Conservation (phyloP, 169 alveolate genomes). For the Plasmodium blacklocki region DNA sequence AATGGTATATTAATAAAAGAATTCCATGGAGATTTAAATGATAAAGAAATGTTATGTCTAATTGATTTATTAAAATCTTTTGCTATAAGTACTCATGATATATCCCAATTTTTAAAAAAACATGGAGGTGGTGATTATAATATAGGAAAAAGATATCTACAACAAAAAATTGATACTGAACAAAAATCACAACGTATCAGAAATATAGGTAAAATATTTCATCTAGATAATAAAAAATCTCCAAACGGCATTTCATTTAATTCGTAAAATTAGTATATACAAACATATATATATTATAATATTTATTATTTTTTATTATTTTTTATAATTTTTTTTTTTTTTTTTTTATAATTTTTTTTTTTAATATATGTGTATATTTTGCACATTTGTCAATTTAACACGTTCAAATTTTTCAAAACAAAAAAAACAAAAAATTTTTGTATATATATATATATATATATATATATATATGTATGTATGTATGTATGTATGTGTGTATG, state of each 20-base stretch:
- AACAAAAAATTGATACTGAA: slow-evolving; percentile 67
- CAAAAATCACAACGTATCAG: slow-evolving; percentile 68
- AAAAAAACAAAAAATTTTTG: not conserved
- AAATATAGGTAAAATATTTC: slow-evolving; percentile 66
- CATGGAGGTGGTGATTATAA: slow-evolving; percentile 88
- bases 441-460: not conserved
- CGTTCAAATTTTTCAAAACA: not conserved
- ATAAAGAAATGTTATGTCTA: slow-evolving; percentile 85
- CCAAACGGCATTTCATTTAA: slow-evolving; percentile 61
- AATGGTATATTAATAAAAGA: slow-evolving; percentile 86
- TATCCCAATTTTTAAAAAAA: slow-evolving; percentile 78
- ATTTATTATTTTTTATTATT: too few relatives aligned
- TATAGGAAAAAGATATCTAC: slow-evolving; percentile 83
- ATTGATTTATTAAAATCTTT: slow-evolving; percentile 87
- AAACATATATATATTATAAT: not conserved
- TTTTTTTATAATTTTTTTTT: too few relatives aligned
- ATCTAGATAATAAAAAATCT: slow-evolving; percentile 46
- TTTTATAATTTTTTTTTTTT: too few relatives aligned
- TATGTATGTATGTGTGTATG: not conserved
- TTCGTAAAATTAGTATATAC: not conserved
- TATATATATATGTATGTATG: not conserved
- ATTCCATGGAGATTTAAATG: slow-evolving; percentile 89
- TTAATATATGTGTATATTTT: too few relatives aligned
- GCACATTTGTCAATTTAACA: not conserved
- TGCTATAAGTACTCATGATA: slow-evolving; percentile 87